phyloP scores from a whole-genome alignment of 768 basidiomycete species.

The Neoboletus brunneissimus region DNA sequence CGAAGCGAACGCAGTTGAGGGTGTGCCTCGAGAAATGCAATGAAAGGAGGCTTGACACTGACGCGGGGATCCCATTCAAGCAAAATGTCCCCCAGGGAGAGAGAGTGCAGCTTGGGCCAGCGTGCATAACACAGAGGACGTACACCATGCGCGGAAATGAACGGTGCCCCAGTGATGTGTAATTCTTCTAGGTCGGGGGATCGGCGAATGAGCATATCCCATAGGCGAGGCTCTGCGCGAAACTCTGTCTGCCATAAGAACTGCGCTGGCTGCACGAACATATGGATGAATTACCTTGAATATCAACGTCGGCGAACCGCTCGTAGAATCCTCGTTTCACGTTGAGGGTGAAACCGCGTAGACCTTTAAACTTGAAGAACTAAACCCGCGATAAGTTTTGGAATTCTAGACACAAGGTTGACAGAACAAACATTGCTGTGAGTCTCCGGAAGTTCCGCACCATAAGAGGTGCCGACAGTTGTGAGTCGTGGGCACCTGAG shows the following conservation, averaged over 20 bases:
- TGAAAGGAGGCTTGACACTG: slow-evolving; percentile 55
- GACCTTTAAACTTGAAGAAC: slow-evolving; percentile 67
- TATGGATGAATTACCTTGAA: slow-evolving; percentile 44
- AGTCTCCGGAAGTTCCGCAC: slow-evolving; percentile 52
- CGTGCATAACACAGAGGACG: slow-evolving; percentile 55
- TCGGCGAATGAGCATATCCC: slow-evolving; percentile 67
- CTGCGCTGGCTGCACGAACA: not conserved
- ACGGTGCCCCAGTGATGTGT: slow-evolving; percentile 37
- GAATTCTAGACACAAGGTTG: not conserved
- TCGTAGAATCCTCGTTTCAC: slow-evolving; percentile 63
- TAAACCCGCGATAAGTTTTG: slow-evolving; percentile 25
- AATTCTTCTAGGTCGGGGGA: slow-evolving; percentile 69
- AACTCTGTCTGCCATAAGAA: slow-evolving; percentile 21
- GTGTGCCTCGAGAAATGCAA: slow-evolving; percentile 68
- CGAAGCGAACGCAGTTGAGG: slow-evolving; percentile 47
- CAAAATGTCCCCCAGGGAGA: slow-evolving; percentile 64
- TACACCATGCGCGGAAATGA: slow-evolving; percentile 43
- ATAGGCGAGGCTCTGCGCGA: slow-evolving; percentile 38
- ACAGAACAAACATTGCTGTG: slow-evolving; percentile 57
- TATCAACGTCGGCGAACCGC: slow-evolving; percentile 50
- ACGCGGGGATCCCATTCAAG: slow-evolving; percentile 49
- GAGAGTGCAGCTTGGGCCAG: slow-evolving; percentile 63
- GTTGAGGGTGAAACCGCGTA: slow-evolving; percentile 59
- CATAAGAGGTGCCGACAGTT: slow-evolving; percentile 61
- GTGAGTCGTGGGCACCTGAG: slow-evolving; percentile 63